phyloP scores from a whole-genome alignment of 2,329 filamentous ascomycete species.

The Beauveria sp. region DNA sequence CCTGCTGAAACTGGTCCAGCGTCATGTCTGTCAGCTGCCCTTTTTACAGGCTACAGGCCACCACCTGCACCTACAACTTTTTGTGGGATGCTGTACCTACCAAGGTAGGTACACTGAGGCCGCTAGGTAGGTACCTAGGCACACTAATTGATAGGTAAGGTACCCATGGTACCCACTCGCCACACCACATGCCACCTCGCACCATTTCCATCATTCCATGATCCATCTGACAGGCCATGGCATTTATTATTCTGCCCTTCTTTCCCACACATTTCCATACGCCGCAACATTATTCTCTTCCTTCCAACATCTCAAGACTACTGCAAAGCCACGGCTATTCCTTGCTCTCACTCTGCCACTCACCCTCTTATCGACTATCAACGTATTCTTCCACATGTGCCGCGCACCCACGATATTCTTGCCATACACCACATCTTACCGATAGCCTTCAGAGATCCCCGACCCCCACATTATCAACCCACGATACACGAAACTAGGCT shows the following conservation, averaged over 20 bases:
- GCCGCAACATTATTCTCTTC: no score
- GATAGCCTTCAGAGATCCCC: background rate
- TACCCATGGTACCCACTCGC: no score
- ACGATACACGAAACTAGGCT: background rate
- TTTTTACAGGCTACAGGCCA: background rate
- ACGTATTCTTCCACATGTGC: constrained; percentile 3
- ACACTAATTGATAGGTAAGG: no score
- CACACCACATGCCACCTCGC: no score
- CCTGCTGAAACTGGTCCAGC: background rate
- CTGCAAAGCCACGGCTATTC: background rate
- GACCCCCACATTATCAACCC: background rate
- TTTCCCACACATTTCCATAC: no score
- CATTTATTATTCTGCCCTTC: no score
- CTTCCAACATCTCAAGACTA: background rate
- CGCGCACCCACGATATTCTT: constrained; percentile 7
- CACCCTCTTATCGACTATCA: background rate
- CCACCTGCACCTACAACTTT: no score
- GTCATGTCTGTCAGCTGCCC: background rate
- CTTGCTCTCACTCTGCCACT: background rate
- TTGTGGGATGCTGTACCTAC: no score
- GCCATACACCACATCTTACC: background rate
- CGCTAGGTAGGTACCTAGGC: no score
- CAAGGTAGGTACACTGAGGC: no score
- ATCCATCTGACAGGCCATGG: no score
- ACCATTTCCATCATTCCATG: no score